Evolutionary conservation across 352 stramenopile genomes (phyloP).

Genomic region (Pythium volutum): DNA sequence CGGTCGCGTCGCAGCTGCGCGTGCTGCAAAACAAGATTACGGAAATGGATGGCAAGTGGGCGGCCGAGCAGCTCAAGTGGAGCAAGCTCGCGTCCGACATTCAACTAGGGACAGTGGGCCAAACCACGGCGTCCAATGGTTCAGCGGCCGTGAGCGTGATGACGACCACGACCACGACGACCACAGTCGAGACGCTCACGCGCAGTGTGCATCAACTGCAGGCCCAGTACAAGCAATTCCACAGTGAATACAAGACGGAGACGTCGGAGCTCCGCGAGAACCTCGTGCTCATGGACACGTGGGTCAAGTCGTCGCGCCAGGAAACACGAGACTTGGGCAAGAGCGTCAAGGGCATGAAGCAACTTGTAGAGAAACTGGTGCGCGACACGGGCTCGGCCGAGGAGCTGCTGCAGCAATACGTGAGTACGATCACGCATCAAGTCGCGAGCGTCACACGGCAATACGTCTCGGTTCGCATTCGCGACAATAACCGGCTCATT

Average conservation of each 20-base stretch:
- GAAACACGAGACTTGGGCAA: slow-evolving; percentile 45
- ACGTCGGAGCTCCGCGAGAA: slow-evolving; percentile 34
- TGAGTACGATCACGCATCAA: slow-evolving; percentile 83
- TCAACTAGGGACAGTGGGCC: not conserved
- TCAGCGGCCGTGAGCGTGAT: not conserved
- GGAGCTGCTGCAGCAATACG: slow-evolving; percentile 75
- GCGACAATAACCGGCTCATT: slow-evolving; percentile 78
- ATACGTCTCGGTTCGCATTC: slow-evolving; percentile 77
- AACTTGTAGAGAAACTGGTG: slow-evolving; percentile 76
- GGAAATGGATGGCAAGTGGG: slow-evolving; percentile 31
- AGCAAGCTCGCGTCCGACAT: slow-evolving; percentile 23
- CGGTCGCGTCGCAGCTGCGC: slow-evolving; percentile 31
- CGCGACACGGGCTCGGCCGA: slow-evolving; percentile 66
- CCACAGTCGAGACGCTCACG: slow-evolving; percentile 16
- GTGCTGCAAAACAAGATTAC: slow-evolving; percentile 29
- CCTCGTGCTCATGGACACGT: slow-evolving; percentile 40
- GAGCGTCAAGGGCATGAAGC: slow-evolving; percentile 57
- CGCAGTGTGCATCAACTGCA: slow-evolving; percentile 36
- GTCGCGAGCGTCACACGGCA: slow-evolving; percentile 78
- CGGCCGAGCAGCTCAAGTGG: slow-evolving; percentile 29
- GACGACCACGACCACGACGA: not conserved
- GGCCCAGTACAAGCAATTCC: slow-evolving; percentile 36
- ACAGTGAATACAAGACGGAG: slow-evolving; percentile 37
- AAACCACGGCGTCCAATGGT: not conserved
- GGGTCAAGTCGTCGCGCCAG: slow-evolving; percentile 36